Conservation (phyloP, 768 basidiomycete genomes). For the Leucosporidium scottii region DNA sequence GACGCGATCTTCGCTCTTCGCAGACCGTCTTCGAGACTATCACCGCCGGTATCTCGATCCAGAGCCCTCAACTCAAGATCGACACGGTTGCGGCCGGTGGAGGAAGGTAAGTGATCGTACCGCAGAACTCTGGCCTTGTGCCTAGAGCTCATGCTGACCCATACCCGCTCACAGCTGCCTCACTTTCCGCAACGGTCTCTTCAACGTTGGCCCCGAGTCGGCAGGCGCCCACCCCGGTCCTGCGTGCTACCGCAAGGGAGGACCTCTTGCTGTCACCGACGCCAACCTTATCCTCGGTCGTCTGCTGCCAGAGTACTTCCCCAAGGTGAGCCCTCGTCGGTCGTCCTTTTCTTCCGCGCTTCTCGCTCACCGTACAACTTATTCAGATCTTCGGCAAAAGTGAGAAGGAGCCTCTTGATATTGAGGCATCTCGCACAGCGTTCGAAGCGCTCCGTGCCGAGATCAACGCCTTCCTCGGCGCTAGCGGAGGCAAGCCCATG, state of each 20-base stretch:
- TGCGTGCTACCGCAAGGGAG: conserved; percentile 83
- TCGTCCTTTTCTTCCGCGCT: conserved; percentile 81
- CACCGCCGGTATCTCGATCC: conserved; percentile 91
- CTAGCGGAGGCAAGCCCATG: conserved; percentile 47
- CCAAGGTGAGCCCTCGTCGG: conserved; percentile 61
- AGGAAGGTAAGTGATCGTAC: conserved; percentile 63
- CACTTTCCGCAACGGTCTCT: conserved; percentile 75
- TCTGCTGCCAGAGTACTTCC: conserved; percentile 82
- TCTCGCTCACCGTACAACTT: conserved; percentile 78
- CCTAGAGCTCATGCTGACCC: too few relatives aligned
- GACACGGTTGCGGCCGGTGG: conserved; percentile 87
- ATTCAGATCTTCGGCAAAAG: conserved; percentile 88
- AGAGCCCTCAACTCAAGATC: conserved; percentile 87
- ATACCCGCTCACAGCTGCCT: conserved; percentile 58
- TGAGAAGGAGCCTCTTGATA: conserved; percentile 76
- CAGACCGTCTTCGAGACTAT: conserved; percentile 87
- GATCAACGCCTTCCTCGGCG: conserved; percentile 57
- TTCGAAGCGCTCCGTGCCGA: conserved; percentile 63
- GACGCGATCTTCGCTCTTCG: neutral
- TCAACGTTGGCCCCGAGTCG: conserved; percentile 83
- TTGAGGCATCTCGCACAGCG: conserved; percentile 57
- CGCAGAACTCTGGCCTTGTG: too few relatives aligned
- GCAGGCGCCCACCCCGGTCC: conserved; percentile 93
- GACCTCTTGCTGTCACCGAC: conserved; percentile 84
- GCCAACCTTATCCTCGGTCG: conserved; percentile 86